Percentiles rank a stretch among this genome's conserved stretches.
Evolutionary conservation across 2,329 filamentous ascomycete genomes (phyloP).

Genomic region (Alternaria rosae): DNA sequence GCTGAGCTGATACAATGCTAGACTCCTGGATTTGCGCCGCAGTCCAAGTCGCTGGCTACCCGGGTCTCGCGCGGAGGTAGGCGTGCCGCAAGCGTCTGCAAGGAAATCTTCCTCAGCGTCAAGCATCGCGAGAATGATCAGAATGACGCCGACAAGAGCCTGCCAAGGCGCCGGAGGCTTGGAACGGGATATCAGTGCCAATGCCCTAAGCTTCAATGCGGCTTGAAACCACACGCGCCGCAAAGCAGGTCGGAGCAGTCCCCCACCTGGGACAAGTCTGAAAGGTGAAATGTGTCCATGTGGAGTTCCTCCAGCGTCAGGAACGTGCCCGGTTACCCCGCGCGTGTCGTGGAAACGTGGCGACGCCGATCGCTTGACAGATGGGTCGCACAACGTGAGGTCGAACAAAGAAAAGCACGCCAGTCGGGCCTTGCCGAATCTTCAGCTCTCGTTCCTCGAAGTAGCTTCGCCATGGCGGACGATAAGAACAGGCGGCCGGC

Average conservation of each 20-base stretch:
- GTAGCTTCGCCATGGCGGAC: conserved; percentile 10
- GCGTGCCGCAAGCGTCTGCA: neutral
- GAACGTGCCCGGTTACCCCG: conserved; percentile 10
- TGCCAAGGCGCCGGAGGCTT: conserved; percentile 16
- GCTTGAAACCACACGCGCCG: conserved; percentile 7
- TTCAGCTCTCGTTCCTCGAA: conserved; percentile 10
- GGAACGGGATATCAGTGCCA: conserved; percentile 4
- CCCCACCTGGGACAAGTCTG: conserved; percentile 9
- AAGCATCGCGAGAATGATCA: neutral
- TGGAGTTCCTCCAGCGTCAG: conserved; percentile 1
- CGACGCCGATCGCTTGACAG: conserved; percentile 10
- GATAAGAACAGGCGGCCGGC: conserved; percentile 14
- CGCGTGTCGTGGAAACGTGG: conserved; percentile 7
- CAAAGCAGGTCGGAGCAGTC: conserved; percentile 8
- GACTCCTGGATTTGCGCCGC: neutral
- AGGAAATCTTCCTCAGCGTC: neutral
- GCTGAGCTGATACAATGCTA: neutral
- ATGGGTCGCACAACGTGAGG: conserved; percentile 8
- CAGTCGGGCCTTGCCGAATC: conserved; percentile 6
- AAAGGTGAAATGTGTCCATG: neutral
- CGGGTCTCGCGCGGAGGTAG: neutral
- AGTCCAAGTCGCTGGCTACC: neutral
- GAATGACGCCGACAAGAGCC: neutral
- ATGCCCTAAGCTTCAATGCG: conserved; percentile 8
- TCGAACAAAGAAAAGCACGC: conserved; percentile 16